Evolutionary conservation across 257 asterid genomes (phyloP).

Genomic region (Vinca minor): DNA sequence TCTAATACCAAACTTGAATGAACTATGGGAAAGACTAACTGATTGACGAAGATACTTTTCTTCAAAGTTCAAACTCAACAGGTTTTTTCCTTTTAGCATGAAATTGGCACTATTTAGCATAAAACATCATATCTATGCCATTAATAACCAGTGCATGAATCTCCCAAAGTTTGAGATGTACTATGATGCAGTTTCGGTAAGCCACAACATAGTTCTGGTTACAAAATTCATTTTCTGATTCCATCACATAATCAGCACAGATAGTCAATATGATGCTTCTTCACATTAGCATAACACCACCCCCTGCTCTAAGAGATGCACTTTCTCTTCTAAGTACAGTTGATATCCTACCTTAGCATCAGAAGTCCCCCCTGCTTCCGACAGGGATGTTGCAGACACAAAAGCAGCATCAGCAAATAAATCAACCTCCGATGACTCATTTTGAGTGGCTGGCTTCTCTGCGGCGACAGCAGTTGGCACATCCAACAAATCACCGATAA

Average conservation of each 20-base stretch:
- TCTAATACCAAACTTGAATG: neutral
- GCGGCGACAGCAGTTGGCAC: conserved; percentile 42
- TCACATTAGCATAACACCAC: neutral
- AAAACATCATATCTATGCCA: neutral
- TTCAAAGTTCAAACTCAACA: neutral
- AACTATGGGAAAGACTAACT: neutral
- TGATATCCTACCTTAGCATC: conserved; percentile 40
- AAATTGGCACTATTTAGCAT: neutral
- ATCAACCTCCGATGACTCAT: conserved; percentile 59
- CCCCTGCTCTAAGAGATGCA: neutral
- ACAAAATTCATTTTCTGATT: neutral
- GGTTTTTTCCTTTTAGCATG: neutral
- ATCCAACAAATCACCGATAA: conserved; percentile 64
- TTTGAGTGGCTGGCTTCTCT: conserved; percentile 31
- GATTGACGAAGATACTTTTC: neutral
- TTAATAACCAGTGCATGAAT: neutral
- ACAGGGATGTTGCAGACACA: conserved; percentile 59
- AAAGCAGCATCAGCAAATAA: conserved; percentile 84
- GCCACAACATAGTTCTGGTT: neutral
- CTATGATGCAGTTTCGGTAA: neutral
- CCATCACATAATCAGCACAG: neutral
- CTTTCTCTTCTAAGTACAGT: neutral
- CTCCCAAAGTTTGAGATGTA: neutral
- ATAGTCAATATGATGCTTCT: conserved; percentile 3
- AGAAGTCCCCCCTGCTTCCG: conserved; percentile 32